phyloP scores from a whole-genome alignment of 2,329 filamentous ascomycete genomes.

The Aspergillus amoenus region DNA sequence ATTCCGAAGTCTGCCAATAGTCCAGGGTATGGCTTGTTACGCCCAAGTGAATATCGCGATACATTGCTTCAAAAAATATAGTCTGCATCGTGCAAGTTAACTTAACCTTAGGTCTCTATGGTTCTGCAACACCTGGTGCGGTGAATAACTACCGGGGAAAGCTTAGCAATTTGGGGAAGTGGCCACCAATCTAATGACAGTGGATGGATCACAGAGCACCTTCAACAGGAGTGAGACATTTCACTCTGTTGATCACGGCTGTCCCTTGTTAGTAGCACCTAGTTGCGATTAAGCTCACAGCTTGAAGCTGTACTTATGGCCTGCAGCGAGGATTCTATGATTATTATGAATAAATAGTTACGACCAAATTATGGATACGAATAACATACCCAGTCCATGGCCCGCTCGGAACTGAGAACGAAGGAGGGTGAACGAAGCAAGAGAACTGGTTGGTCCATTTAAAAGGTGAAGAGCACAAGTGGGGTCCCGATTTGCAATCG shows the following conservation, averaged over 20 bases:
- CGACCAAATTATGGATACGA: background rate
- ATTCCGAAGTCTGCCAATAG: background rate
- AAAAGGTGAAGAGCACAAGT: background rate
- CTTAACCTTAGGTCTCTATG: too few species aligned
- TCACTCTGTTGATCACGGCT: background rate
- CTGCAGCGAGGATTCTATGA: too few species aligned
- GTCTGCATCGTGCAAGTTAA: too few species aligned
- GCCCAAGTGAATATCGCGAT: background rate
- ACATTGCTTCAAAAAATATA: background rate
- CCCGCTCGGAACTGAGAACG: background rate
- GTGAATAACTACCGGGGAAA: too few species aligned
- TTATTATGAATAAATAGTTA: background rate
- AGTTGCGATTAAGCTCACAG: background rate
- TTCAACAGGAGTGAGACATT: too few species aligned
- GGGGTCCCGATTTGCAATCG: conserved; percentile 8
- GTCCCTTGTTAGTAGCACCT: background rate
- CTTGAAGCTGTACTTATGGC: background rate
- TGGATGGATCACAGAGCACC: too few species aligned
- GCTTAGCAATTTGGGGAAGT: too few species aligned
- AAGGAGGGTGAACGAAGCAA: background rate
- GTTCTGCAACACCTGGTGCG: too few species aligned
- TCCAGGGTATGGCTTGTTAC: background rate
- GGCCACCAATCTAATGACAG: background rate
- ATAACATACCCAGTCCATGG: background rate
- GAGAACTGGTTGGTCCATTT: conserved; percentile 5